Conservation (phyloP, 108 stramenopile species). For the Cyclotella baltica region DNA sequence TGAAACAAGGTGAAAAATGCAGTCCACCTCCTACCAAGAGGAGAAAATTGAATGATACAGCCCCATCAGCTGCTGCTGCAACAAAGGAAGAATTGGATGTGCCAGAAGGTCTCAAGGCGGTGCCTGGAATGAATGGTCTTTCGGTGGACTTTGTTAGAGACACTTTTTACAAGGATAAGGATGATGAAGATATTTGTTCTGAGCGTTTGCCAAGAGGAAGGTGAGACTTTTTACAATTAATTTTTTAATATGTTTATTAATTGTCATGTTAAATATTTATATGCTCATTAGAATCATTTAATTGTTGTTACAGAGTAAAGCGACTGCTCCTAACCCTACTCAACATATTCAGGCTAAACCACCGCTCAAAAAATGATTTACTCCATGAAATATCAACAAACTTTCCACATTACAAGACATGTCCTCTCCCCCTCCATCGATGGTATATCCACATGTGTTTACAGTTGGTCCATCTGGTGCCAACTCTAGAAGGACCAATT, state of each 20-base stretch:
- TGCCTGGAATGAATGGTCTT: constrained; percentile 54
- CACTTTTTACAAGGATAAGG: neutral
- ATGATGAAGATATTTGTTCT: constrained; percentile 40
- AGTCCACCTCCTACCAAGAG: constrained; percentile 7
- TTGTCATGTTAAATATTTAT: neutral
- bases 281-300: neutral
- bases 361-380: constrained; percentile 43
- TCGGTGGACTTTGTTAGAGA: constrained; percentile 51
- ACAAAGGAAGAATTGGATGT: neutral
- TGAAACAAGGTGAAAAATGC: neutral
- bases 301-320: constrained; percentile 27
- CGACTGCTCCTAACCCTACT: constrained; percentile 43
- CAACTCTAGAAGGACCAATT: constrained; percentile 56
- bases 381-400: constrained; percentile 44
- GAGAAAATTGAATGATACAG: neutral
- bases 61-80: neutral
- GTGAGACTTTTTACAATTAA: constrained; percentile 26
- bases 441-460: constrained; percentile 57
- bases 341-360: constrained; percentile 52
- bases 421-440: constrained; percentile 31
- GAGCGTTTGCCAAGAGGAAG: constrained; percentile 45
- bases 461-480: constrained; percentile 41
- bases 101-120: constrained; percentile 33
- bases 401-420: constrained; percentile 56
- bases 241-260: too few relatives aligned